Percentiles rank a stretch among this genome's conserved stretches.
Conservation (phyloP, 1,284 basidiomycete species). For the Peniophora sp. region DNA sequence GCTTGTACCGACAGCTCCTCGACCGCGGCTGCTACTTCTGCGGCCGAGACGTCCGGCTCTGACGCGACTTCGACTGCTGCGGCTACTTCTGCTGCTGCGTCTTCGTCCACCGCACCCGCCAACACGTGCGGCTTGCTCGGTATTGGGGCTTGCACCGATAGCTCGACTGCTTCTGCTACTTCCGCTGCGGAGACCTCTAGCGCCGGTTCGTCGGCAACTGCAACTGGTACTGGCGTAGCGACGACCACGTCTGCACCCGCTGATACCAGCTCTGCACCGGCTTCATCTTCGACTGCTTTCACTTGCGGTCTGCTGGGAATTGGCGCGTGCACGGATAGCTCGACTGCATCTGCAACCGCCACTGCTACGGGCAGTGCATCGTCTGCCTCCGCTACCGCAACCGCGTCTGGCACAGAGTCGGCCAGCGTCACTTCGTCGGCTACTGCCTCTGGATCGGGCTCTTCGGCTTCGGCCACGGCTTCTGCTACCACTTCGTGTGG, state of each 20-base stretch:
- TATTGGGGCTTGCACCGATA: background rate
- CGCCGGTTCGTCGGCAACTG: background rate
- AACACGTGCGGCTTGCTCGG: too few species aligned
- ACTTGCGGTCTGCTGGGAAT: background rate
- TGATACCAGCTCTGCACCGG: too few species aligned
- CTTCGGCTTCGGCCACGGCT: background rate
- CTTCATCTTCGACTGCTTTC: background rate
- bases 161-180: background rate
- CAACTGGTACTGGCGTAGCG: too few species aligned
- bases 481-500: background rate
- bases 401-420: constrained; percentile 1
- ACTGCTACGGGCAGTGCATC: background rate
- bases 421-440: background rate
- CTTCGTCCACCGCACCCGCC: too few species aligned
- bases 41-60: background rate
- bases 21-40: background rate
- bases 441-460: constrained; percentile 2
- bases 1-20: background rate
- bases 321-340: background rate
- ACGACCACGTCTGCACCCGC: too few species aligned
- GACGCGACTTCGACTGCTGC: constrained; percentile 3
- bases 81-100: background rate
- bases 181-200: background rate
- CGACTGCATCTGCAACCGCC: background rate
- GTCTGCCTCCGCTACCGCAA: constrained; percentile 2